These are phyloP conservation scores for Mycocentrospora acerina DNA, from an alignment of 2,329 filamentous ascomycete species.

Conservation along the genomic window DNA sequence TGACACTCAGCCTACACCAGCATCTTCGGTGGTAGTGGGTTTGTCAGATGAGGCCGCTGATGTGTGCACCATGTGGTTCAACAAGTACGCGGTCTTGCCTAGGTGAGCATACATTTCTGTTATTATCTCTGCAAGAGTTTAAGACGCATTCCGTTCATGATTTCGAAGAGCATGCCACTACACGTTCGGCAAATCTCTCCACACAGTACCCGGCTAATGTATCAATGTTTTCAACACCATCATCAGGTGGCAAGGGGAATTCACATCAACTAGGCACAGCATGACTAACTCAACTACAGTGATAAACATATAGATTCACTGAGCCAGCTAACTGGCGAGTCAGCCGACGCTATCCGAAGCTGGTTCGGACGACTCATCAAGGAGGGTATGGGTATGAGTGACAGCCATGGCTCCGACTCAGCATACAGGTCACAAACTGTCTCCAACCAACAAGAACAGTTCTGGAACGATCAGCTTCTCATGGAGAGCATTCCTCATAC, in stretches of 20 bases:
- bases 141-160: too few relatives aligned
- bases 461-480: slow-evolving; percentile 20
- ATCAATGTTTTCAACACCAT: too few relatives aligned
- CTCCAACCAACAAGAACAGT: slow-evolving; percentile 25
- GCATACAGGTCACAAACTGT: slow-evolving; percentile 43
- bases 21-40: slow-evolving; percentile 21
- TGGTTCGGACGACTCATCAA: slow-evolving; percentile 41
- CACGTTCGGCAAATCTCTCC: too few relatives aligned
- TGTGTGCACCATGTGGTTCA: slow-evolving; percentile 42
- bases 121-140: too few relatives aligned
- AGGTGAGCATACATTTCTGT: slow-evolving; percentile 10
- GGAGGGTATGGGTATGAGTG: slow-evolving; percentile 35
- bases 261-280: too few relatives aligned
- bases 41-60: slow-evolving; percentile 41
- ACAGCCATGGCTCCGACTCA: slow-evolving; percentile 30
- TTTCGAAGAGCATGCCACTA: too few relatives aligned
- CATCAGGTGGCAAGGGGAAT: too few relatives aligned
- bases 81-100: slow-evolving; percentile 39
- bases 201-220: too few relatives aligned
- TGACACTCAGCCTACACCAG: slow-evolving; percentile 22
- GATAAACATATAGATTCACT: slow-evolving; percentile 40
- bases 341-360: slow-evolving; percentile 32
- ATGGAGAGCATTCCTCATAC: slow-evolving; percentile 17
- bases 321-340: slow-evolving; percentile 39
- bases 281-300: slow-evolving; percentile 12